A percentile compares a stretch with the other conserved stretches of the same genome.
These are phyloP conservation scores for Coniochaeta sp. DNA, from an alignment of 2,329 filamentous ascomycete genomes.

Conservation along the genomic window DNA sequence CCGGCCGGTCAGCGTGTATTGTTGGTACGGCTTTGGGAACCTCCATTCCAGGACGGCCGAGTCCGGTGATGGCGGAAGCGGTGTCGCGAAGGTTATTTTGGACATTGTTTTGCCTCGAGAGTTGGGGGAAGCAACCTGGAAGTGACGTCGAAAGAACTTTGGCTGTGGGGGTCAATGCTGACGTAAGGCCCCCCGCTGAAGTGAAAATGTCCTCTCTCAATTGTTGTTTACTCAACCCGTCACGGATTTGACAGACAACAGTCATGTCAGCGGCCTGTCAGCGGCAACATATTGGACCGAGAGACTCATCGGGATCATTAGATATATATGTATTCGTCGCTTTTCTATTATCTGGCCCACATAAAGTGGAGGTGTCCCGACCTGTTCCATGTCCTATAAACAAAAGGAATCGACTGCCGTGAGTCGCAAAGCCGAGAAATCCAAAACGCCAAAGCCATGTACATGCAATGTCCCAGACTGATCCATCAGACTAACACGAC, in stretches of 20 bases:
- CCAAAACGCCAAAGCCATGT: neutral
- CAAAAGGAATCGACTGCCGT: neutral
- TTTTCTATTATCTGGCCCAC: neutral
- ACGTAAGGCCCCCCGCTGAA: no score
- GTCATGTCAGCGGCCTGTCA: no score
- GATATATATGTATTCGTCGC: neutral
- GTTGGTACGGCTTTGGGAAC: conserved; percentile 34
- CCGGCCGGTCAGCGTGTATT: conserved; percentile 35
- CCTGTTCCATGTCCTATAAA: neutral
- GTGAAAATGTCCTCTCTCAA: no score
- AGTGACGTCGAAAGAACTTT: no score
- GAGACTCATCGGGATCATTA: no score
- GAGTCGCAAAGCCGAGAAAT: neutral
- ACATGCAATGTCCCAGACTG: no score
- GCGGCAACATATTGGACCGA: no score
- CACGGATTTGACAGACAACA: no score
- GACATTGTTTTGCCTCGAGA: neutral
- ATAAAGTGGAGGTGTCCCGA: neutral
- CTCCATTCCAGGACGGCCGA: conserved; percentile 39
- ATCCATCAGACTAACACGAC: neutral
- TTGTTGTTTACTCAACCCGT: no score
- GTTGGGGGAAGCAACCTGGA: no score
- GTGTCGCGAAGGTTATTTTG: conserved; percentile 29
- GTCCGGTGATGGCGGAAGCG: conserved; percentile 33
- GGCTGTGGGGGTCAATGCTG: no score